Base-by-base conservation (phyloP, 371 early-diverging fungal species). In the Dichotomocladium elegans region DNA sequence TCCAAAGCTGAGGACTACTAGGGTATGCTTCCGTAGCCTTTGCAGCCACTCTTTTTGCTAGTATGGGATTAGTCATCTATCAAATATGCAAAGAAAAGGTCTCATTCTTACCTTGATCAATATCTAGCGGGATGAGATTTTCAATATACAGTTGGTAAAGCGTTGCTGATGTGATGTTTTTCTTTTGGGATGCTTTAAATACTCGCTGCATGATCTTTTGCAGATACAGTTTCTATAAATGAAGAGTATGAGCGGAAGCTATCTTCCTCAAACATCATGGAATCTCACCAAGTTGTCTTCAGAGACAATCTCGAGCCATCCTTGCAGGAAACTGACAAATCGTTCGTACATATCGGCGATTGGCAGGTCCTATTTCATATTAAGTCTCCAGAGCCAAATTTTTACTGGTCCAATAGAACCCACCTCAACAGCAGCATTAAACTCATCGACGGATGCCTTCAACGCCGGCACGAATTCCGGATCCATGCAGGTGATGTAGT, bases 401-500 rank as follows among this genome's bases (percentile, higher is more conserved):
- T 17, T 6, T 2, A 9, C n/a, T 37, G 15, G 21, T 17, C 14
- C 4, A n/a, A 17, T n/a, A 9, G 9, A 35, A 37, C 8, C 26
- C 62, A 80, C 72, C 46, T 70, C 25, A 30, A 84, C 26, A 6
- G 65, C 66, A 17, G 4, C 17, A 29, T 81, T 65, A 53, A 75
- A 88, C 27, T 64, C 79, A 12, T 60, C 64, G 0, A 86, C 77
- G 25, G 77, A 74, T 31, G 56, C 35, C 50, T 77, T 74, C 44
- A 88, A 59, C 0, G 80, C 85, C 40, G 75, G 67, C 8, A 88
- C 79, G 56, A 82, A 86, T 15, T 59, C 68, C 0, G 86, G 81
- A 26, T 76, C 73, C 12, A 57, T 53, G n/a, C 63, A 34, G 3
- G 68, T 48, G 0, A 70, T 58, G 27, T 52, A 58, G 3, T 28